Percentiles rank a stretch among this genome's conserved stretches.
Conservation (phyloP, 768 basidiomycete species). For the Leccinellum luteum region DNA sequence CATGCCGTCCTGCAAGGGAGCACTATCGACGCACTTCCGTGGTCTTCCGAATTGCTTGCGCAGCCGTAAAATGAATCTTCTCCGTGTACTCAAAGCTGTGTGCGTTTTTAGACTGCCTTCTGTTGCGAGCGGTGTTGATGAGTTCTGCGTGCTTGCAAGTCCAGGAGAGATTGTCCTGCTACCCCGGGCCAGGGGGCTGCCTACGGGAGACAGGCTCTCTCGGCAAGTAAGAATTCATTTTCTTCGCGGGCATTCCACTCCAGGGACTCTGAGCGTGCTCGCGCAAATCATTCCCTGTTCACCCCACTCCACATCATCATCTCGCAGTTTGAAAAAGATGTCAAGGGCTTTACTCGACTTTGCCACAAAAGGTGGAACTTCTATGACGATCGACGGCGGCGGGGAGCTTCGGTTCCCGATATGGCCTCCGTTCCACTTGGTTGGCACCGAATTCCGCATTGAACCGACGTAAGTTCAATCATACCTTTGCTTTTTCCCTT, state of each 20-base stretch:
- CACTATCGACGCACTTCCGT: conserved; percentile 5
- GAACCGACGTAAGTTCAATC: conserved; percentile 13
- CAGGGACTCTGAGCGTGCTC: neutral
- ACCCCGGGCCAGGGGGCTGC: neutral
- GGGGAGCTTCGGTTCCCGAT: conserved; percentile 27
- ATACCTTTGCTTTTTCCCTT: neutral
- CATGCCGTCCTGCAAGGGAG: conserved; percentile 1
- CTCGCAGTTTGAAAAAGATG: conserved; percentile 15
- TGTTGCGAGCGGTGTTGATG: neutral
- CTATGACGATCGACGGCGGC: conserved; percentile 25
- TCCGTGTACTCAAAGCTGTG: conserved; percentile 12
- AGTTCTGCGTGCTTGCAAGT: neutral
- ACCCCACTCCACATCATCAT: conserved; percentile 1
- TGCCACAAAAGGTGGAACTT: conserved; percentile 20
- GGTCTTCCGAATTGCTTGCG: conserved; percentile 15
- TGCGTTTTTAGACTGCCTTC: conserved; percentile 11
- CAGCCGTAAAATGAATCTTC: conserved; percentile 27
- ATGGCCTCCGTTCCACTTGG: conserved; percentile 8
- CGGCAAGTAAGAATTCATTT: neutral
- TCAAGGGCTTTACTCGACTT: conserved; percentile 17
- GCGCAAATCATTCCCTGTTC: conserved; percentile 4
- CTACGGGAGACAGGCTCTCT: neutral
- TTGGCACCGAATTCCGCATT: conserved; percentile 7
- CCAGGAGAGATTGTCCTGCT: neutral
- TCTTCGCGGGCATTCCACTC: neutral